phyloP scores from a whole-genome alignment of 1,284 basidiomycete species.

The Agaricales sp. region DNA sequence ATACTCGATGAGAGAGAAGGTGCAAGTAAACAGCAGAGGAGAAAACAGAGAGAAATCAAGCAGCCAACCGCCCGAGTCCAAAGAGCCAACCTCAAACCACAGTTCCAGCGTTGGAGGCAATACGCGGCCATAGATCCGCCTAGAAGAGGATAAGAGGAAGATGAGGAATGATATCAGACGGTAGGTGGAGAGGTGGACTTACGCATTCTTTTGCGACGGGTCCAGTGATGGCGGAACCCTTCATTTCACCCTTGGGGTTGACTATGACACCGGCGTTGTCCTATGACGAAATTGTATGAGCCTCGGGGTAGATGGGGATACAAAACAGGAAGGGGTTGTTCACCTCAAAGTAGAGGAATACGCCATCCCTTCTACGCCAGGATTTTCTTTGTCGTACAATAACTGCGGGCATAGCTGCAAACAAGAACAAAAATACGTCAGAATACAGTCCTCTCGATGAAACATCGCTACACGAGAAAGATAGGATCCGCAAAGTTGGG shows the following conservation, averaged over 20 bases:
- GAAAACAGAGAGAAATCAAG: neutral
- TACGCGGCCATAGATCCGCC: conserved; percentile 99
- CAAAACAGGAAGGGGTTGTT: conserved; percentile 12
- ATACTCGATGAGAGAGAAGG: neutral
- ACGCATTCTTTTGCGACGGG: conserved; percentile 97
- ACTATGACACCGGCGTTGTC: conserved; percentile 97
- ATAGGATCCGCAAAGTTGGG: neutral
- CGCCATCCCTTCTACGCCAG: conserved; percentile 96
- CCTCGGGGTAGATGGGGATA: too few relatives aligned
- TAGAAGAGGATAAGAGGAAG: conserved; percentile 20
- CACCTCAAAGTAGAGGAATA: conserved; percentile 98
- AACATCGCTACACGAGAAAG: neutral
- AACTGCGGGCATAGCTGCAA: conserved; percentile 89
- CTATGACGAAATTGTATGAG: conserved; percentile 26
- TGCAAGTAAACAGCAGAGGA: neutral
- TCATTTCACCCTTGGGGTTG: conserved; percentile 99
- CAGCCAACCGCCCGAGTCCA: too few relatives aligned
- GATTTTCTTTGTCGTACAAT: conserved; percentile 98
- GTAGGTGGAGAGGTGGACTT: conserved; percentile 22
- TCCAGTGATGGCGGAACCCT: conserved; percentile 97
- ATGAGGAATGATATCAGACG: conserved; percentile 3
- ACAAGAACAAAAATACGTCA: conserved; percentile 6
- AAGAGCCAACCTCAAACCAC: conserved; percentile 91
- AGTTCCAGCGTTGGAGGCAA: conserved; percentile 95
- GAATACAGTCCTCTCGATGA: conserved; percentile 1